phyloP scores from a whole-genome alignment of 2,329 filamentous ascomycete genomes.

The Fusarium sp. region DNA sequence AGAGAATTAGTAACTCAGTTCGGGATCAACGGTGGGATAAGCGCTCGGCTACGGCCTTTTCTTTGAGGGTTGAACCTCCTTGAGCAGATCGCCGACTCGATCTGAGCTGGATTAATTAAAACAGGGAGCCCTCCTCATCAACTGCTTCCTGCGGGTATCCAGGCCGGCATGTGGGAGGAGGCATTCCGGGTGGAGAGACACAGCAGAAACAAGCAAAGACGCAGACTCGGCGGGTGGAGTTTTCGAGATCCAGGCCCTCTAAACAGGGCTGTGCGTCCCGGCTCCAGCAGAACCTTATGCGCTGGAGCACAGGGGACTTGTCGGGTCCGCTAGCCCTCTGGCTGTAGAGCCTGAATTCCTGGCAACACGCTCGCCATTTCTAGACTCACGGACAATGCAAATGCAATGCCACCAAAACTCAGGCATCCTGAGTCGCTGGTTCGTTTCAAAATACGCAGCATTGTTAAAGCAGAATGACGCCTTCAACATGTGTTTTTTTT shows the following conservation, averaged over 20 bases:
- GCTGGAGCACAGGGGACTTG: slow-evolving; percentile 14
- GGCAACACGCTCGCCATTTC: too few species aligned
- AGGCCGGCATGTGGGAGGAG: slow-evolving; percentile 12
- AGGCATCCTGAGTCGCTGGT: too few species aligned
- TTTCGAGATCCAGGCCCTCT: slow-evolving; percentile 10
- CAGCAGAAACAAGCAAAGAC: too few species aligned
- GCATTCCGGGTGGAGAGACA: slow-evolving; percentile 18
- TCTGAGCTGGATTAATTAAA: background rate
- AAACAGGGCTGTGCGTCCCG: slow-evolving; percentile 26
- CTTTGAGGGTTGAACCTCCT: background rate
- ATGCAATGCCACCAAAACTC: too few species aligned
- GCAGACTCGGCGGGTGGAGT: slow-evolving; percentile 15
- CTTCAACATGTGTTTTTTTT: too few species aligned
- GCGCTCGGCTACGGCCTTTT: background rate
- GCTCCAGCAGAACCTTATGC: slow-evolving; percentile 38
- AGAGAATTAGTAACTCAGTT: background rate
- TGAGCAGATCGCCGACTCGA: background rate
- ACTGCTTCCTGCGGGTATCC: background rate
- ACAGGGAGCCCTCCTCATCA: background rate
- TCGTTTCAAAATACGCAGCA: too few species aligned
- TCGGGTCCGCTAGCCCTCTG: background rate
- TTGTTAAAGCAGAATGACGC: too few species aligned
- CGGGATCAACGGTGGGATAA: background rate
- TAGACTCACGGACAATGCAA: too few species aligned
- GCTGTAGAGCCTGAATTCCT: background rate